phyloP scores from a whole-genome alignment of 768 basidiomycete genomes.

The Mycena vitilis region DNA sequence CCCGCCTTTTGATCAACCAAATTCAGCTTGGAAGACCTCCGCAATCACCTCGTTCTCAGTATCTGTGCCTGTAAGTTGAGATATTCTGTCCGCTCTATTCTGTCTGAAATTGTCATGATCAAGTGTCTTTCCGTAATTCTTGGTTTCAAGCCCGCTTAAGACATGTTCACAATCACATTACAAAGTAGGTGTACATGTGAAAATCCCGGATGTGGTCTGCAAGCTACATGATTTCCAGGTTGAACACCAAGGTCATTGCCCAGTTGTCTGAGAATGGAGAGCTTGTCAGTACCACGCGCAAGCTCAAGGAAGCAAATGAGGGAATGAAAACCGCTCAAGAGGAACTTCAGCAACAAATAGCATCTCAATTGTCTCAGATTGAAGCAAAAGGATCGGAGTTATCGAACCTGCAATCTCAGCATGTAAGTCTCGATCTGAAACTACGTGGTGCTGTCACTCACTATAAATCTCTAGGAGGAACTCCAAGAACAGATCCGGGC shows the following conservation, averaged over 20 bases:
- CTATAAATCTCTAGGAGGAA: no score
- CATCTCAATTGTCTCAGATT: no score
- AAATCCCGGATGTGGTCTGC: background rate
- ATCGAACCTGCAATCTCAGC: no score
- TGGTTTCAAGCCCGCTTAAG: background rate
- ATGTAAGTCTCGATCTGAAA: no score
- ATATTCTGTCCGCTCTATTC: background rate
- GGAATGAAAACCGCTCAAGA: no score
- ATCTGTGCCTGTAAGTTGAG: background rate
- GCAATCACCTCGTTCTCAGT: background rate
- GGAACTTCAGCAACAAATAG: no score
- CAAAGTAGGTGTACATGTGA: background rate
- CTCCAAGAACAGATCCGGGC: no score
- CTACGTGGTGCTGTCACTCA: no score
- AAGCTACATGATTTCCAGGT: background rate
- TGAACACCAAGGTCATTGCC: background rate
- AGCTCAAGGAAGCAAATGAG: no score
- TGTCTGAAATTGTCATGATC: background rate
- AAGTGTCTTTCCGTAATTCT: background rate
- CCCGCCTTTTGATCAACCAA: background rate
- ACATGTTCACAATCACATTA: background rate
- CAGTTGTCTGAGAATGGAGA: no score
- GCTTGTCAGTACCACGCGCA: no score
- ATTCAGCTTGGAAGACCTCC: background rate
- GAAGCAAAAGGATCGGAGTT: no score